Percentiles rank a stretch among this genome's conserved stretches.
These are phyloP conservation scores for Fusarium vanettenii DNA, from an alignment of 2,329 filamentous ascomycete species.

Conservation along the genomic window DNA sequence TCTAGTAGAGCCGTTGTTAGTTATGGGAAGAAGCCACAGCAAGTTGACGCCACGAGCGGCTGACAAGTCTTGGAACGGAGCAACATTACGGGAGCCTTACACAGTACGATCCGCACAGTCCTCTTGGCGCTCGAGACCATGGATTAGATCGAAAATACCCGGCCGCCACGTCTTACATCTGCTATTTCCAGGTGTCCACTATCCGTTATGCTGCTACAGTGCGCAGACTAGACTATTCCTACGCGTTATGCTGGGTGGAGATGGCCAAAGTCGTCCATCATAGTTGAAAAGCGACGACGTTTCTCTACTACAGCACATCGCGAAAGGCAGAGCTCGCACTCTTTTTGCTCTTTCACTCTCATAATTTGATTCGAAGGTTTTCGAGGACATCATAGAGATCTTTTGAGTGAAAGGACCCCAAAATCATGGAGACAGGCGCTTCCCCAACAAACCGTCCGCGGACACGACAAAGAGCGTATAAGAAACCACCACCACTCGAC, in stretches of 20 bases:
- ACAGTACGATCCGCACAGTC: constrained; percentile 28
- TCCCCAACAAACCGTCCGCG: constrained; percentile 39
- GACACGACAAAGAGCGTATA: constrained; percentile 55
- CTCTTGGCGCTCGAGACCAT: background rate
- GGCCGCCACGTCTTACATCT: fast-evolving
- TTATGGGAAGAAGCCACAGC: background rate
- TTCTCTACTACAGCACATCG: background rate
- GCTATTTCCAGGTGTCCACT: constrained; percentile 25
- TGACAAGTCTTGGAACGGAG: constrained; percentile 10
- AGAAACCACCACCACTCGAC: constrained; percentile 53
- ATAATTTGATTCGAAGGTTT: background rate
- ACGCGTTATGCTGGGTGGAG: constrained; percentile 47
- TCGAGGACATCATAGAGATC: background rate
- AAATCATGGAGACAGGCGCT: constrained; percentile 16
- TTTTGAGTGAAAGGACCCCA: background rate
- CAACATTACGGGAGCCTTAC: constrained; percentile 21
- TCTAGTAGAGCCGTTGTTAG: background rate
- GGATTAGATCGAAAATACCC: constrained; percentile 28
- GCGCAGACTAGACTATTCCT: constrained; percentile 14
- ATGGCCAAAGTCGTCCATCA: constrained; percentile 10
- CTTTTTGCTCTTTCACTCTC: background rate
- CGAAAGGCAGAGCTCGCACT: background rate
- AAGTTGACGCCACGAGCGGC: background rate
- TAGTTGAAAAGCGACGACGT: constrained; percentile 28
- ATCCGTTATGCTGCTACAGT: constrained; percentile 48